Evolutionary conservation across 148 eudicot species (phyloP).

Genomic region (Vaccinium darrowii): DNA sequence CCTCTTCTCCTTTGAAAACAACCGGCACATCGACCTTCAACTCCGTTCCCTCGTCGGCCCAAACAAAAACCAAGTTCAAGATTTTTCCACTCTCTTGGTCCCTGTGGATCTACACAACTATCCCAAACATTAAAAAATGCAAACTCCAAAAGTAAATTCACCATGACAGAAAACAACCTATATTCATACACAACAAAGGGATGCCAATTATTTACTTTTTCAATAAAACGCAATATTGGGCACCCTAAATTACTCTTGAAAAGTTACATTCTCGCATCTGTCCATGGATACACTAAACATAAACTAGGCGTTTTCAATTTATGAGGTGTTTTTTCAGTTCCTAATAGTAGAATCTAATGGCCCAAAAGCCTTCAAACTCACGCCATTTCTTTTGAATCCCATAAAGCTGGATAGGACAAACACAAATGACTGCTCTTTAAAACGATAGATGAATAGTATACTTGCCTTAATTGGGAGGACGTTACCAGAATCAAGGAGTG

Average conservation of each 20-base stretch:
- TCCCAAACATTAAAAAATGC: constrained; percentile 8
- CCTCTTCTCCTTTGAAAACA: constrained; percentile 75
- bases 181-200: not conserved
- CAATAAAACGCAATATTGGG: not conserved
- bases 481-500: constrained; percentile 53
- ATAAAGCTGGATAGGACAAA: too few relatives aligned
- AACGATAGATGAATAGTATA: not conserved
- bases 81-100: constrained; percentile 65
- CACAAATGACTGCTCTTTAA: too few relatives aligned
- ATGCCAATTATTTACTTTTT: not conserved
- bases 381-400: too few relatives aligned
- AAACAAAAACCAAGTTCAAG: constrained; percentile 81
- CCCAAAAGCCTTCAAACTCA: too few relatives aligned
- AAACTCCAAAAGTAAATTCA: not conserved
- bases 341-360: too few relatives aligned
- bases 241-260: too few relatives aligned
- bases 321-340: too few relatives aligned
- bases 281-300: not conserved
- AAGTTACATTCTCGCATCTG: not conserved
- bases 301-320: not conserved
- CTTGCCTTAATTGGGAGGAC: constrained; percentile 75
- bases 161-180: not conserved
- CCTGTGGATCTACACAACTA: constrained; percentile 58
- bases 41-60: constrained; percentile 81
- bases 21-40: constrained; percentile 77